Evolutionary conservation across 192 early-diverging fungal genomes (phyloP), one percentile per base, ranked within the genome.

Genomic region (Umbelopsis ramanniana): DNA sequence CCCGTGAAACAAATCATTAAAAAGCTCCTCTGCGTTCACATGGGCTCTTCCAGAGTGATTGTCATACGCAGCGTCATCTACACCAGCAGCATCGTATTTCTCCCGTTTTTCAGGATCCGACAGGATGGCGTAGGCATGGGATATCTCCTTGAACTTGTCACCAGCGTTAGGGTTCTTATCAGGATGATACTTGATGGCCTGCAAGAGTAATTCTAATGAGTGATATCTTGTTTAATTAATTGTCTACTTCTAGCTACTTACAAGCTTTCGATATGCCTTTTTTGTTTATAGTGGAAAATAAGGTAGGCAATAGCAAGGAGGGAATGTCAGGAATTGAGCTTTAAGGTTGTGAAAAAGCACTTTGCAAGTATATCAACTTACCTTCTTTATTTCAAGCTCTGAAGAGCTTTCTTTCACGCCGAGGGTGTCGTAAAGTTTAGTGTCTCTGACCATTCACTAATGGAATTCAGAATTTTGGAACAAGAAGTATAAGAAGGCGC

Each of bases 91-190:
- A 75, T 98, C 97, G 81, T 98, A 98, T 66, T 92, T 87, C 63
- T 89, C 82, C 66, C 95, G 89, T 85, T 97, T 97, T 40, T 97
- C 82, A 47, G 86, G 55, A 80, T 98, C 96, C 17, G 93, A 94
- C 21, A 98, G 89, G 45, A 93, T 88, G 72, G 97, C 95, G 79
- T 95, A 98, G 17, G 97, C 96, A 78, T 97, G 95, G 48, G 93
- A 94, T 68, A 98, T 94, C 68, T 98, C 96, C 84, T 97, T 96
- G 88, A 98, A 98, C 78, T 88, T 90, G 47, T 95, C 94, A 38
- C 86, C 90, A 45, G 92, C 91, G 54, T 90, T 85, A 46, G 91
- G 90, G 87, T 95, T 95, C 91, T 92, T 94, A 78, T 94, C 93
- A 9, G 93, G 93, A 69, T 87, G 87, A 70, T 83, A 93, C 74